These are phyloP conservation scores for Hirsutella thompsonii DNA, from an alignment of 2,329 filamentous ascomycete genomes.

Conservation along the genomic window DNA sequence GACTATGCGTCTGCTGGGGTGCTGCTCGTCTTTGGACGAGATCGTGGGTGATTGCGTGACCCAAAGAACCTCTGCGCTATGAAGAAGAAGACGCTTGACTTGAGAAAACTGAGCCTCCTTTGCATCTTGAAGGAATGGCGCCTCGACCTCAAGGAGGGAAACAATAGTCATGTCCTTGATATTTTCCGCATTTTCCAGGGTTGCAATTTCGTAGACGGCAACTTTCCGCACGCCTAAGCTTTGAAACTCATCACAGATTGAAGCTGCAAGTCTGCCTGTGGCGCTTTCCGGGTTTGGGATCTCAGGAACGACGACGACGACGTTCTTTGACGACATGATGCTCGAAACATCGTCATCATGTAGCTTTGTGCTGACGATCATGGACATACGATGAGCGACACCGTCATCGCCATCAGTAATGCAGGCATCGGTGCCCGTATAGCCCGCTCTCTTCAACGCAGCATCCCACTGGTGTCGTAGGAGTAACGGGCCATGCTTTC, in stretches of 20 bases:
- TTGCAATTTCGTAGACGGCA: neutral
- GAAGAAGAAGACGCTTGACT: conserved; percentile 1
- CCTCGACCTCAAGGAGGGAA: neutral
- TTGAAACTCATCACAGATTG: neutral
- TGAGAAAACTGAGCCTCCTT: neutral
- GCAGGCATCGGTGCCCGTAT: neutral
- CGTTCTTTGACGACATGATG: neutral
- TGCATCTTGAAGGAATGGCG: neutral
- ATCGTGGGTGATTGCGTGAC: neutral
- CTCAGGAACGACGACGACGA: neutral
- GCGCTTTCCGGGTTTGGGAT: neutral
- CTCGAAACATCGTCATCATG: neutral
- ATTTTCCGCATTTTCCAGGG: neutral
- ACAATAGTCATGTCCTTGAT: neutral
- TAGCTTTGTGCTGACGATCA: conserved; percentile 1
- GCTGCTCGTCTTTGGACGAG: neutral
- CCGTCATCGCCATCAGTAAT: neutral
- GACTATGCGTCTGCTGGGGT: conserved; percentile 1
- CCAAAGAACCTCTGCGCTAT: conserved; percentile 1
- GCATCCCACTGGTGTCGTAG: neutral
- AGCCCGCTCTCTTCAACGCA: neutral
- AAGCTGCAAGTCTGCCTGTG: neutral
- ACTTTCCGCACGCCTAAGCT: neutral
- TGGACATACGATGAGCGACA: conserved; percentile 1
- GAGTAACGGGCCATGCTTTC: neutral